Evolutionary conservation across 305 asterid species (phyloP), one percentile per base, ranked within the genome.

Genomic region (Fraxinus ornus): DNA sequence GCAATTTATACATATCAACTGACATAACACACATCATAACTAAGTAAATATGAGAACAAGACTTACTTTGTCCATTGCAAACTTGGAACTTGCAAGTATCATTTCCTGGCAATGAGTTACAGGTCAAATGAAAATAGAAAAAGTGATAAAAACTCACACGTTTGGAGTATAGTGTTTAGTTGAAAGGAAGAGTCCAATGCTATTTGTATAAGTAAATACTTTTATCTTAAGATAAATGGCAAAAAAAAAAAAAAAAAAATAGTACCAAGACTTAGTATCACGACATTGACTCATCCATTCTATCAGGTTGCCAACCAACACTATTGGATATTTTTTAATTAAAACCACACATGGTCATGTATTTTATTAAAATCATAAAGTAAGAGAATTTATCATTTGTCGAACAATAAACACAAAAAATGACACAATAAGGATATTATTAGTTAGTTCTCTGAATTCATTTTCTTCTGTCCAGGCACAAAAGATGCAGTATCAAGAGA

Each of bases 21-120:
- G 24, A 55, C 64, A 55, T 55, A n/a, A 55, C 64, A n/a, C 66
- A n/a, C 26, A 19, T 55, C 66, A n/a, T 55, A 55, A 55, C 26
- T 55, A 7, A 57, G 57, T 13, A 39, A 70, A 22, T 15, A 26
- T 1, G 73, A 62, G 75, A 79, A 28, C 41, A 79, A 78, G 79
- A 87, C 91, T 84, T 86, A 93, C 99, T 85, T 88, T 90, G 80
- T 74, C 77, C 79, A 86, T 82, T 15, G 92, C 88, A 80, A 78
- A 70, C 80, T 86, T 87, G 79, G 97, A 90, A 87, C 97, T 92
- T 37, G 98, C 94, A 86, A 93, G 97, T 82, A 96, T 93, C 94
- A 94, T 90, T 79, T 96, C 99, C 99, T 96, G 95, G 80, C 68
- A 84, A 77, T 78, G 68, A 82, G 80, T 60, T 44, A 41, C 6